These are phyloP conservation scores for Aristolochia contorta DNA, from an alignment of 164 flowering plant genomes.

Conservation along the genomic window DNA sequence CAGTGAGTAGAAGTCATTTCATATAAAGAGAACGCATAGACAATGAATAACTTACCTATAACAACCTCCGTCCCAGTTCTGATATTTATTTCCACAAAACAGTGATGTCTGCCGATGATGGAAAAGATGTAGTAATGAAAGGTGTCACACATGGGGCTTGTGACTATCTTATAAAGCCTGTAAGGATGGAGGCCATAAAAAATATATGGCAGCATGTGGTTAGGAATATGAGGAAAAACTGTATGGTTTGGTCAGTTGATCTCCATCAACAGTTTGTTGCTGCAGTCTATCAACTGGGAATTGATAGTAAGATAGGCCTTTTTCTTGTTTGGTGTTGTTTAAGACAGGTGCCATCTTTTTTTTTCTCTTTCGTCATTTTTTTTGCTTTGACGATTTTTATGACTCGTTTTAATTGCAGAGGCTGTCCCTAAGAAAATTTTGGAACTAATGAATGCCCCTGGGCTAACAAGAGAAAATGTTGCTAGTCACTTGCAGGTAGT, in stretches of 20 bases:
- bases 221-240: conserved; percentile 65
- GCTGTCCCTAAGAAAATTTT: conserved; percentile 97
- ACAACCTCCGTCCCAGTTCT: background rate
- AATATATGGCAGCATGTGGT: conserved; percentile 98
- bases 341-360: background rate
- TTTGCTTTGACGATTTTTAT: background rate
- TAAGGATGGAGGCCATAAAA: conserved; percentile 75
- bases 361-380: too few species aligned
- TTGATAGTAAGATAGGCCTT: conserved; percentile 59
- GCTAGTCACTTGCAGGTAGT: conserved; percentile 98
- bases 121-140: conserved; percentile 72
- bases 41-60: too few species aligned
- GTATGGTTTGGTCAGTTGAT: conserved; percentile 95
- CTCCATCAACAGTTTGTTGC: conserved; percentile 87
- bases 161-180: conserved; percentile 85
- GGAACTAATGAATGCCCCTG: conserved; percentile 93
- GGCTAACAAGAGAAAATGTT: conserved; percentile 93
- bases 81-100: conserved; percentile 3
- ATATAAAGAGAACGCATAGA: background rate
- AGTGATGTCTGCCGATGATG: conserved; percentile 98
- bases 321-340: background rate
- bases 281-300: conserved; percentile 82
- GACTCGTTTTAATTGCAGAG: conserved; percentile 37
- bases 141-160: conserved; percentile 95
- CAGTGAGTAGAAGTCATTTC: conserved; percentile 12